Base-by-base conservation (phyloP, 768 basidiomycete species). In the Podaxis mareebaensis region DNA sequence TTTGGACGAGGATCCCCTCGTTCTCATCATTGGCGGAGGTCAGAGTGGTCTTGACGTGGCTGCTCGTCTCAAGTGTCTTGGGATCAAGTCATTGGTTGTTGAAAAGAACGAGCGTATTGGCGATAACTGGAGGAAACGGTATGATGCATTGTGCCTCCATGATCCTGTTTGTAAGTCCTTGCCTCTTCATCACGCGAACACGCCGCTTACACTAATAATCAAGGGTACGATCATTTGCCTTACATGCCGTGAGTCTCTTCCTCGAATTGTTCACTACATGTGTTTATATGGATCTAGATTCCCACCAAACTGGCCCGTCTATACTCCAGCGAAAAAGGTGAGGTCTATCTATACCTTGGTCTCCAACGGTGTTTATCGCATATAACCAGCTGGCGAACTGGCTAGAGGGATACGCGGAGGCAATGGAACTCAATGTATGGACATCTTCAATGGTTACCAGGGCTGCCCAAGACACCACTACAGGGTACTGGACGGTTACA, bases 31-130 rank as follows among this genome's bases (percentile, higher is more conserved):
- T 20, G 87, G 88, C 11, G 88, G 81, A 0, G 89, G 88, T 0
- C 91, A 91, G 61, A 83, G 81, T 65, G 92, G 90, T 1, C 73
- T 94, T 30, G 83, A 81, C 44, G 70, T 85, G 2, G 89, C 90
- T 0, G 88, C 88, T 1, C 78, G 88, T n/a, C 75, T 93, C 60
- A 87, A 87, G 67, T 78, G 77, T 46, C 74, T 91, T 26, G 85
- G 82, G 20, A 73, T 92, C 12, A 67, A 76, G 1, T 75, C 81
- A 0, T 74, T 93, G 10, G 87, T 92, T 13, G 76, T 93, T 53
- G 92, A 94, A 70, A 85, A 81, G 72, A 81, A 86, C 56, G 63
- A 70, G 11, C 74, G 83, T 20, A 79, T 90, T 26, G 89, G 90
- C 0, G 83, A 90, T 68, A 83, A 82, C 55, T 90, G 88, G 89